Base-by-base conservation (phyloP, 768 basidiomycete species). In the Hypholoma fasciculare region DNA sequence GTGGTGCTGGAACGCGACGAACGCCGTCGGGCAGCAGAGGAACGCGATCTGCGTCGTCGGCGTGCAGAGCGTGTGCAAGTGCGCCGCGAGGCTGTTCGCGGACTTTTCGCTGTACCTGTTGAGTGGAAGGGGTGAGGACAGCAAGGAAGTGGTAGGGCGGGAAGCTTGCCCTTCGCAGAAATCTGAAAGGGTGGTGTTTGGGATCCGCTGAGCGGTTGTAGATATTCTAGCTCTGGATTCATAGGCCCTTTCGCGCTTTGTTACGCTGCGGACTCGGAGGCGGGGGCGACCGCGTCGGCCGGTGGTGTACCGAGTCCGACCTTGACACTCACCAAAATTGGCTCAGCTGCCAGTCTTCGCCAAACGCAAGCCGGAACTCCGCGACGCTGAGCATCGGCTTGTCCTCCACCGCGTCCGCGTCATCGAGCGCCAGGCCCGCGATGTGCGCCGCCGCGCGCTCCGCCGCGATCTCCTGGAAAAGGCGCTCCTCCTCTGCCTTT, bases 301-400 rank as follows among this genome's bases (percentile, higher is more conserved):
- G 30, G 30, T 9, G 30, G 30, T 9, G 30, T 34, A 39, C 36
- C 12, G 23, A 23, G 4, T 23, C 23, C 23, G 13, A 11, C 12
- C 19, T n/a, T 19, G 44, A 46, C 27, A 71, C 79, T 73, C 67
- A 79, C 78, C 80, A 80, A 59, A 80, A 80, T 67, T 81, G 79
- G 62, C 77, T 80, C 42, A 80, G 72, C 63, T 81, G 78, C 79
- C 79, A 80, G 67, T 79, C 78, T 67, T 80, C 79, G 16, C 76
- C 71, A 54, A 81, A 81, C 13, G 75, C 73, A 37, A 67, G 61
- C 27, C 73, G 69, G 58, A 76, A 81, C 58, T 80, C 78, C 43
- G 76, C 72, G 14, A 80, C 75, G 55, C 72, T 77, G 61, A 80
- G 69, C 72, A 79, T 77, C 2, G 72, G 70, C 51, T 73, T 72